A percentile compares a stretch with the other conserved stretches of the same genome.
Conservation (phyloP, 129 eudicot species). For the Flaveria trinervia region DNA sequence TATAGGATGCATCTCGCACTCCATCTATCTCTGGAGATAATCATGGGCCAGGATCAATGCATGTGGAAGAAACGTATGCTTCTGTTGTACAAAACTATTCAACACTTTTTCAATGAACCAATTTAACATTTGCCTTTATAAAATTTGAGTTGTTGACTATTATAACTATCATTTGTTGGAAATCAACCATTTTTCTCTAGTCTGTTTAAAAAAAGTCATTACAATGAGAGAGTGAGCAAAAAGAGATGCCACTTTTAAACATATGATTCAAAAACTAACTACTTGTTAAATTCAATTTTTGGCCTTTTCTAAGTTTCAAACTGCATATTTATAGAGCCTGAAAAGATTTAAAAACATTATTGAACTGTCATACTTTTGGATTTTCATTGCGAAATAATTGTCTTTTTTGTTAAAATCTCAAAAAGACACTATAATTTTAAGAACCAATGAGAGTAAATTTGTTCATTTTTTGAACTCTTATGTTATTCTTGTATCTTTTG, state of each 20-base stretch:
- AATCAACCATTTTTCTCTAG: not conserved
- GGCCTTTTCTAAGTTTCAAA: not conserved
- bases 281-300: not conserved
- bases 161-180: not conserved
- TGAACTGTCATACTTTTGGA: not conserved
- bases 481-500: not conserved
- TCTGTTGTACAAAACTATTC: not conserved
- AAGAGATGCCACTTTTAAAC: not conserved
- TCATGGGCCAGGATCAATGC: conserved; percentile 38
- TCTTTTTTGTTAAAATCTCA: not conserved
- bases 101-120: not conserved
- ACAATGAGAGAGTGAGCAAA: not conserved
- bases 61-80: conserved; percentile 63
- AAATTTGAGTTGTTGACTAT: not conserved
- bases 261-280: not conserved
- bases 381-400: not conserved
- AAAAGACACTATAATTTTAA: not conserved
- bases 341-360: not conserved
- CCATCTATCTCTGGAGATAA: conserved; percentile 29
- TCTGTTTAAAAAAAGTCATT: not conserved
- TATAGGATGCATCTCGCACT: conserved; percentile 42
- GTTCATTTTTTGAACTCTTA: not conserved
- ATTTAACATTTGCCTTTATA: not conserved
- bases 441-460: not conserved
- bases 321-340: not conserved